phyloP scores from a whole-genome alignment of 768 basidiomycete species.

The Termitomyces sp. region DNA sequence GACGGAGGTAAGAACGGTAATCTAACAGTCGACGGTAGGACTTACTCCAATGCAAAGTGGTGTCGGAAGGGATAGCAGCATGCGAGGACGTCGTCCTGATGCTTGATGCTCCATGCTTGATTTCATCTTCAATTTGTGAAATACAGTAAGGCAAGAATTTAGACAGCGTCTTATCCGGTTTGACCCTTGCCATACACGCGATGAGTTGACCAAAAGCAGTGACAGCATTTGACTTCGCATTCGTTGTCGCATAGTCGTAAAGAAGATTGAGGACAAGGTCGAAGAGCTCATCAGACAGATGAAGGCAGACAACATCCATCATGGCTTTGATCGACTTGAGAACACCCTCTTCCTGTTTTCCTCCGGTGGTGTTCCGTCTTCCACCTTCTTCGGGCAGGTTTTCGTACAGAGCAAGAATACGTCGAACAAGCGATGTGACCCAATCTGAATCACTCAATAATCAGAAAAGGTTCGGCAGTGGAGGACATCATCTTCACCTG shows the following conservation, averaged over 20 bases:
- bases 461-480: background rate
- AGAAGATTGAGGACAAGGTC: conserved; percentile 84
- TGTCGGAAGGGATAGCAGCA: conserved; percentile 76
- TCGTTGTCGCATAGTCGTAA: conserved; percentile 84
- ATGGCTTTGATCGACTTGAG: conserved; percentile 79
- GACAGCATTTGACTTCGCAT: conserved; percentile 89
- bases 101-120: conserved; percentile 89
- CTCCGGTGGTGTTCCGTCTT: conserved; percentile 78
- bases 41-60: conserved; percentile 92
- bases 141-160: conserved; percentile 81
- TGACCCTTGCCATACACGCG: conserved; percentile 76
- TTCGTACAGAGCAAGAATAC: conserved; percentile 81
- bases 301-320: conserved; percentile 78
- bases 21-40: background rate
- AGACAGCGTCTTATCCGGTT: conserved; percentile 71
- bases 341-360: conserved; percentile 77
- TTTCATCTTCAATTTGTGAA: conserved; percentile 76
- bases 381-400: conserved; percentile 96
- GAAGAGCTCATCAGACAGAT: conserved; percentile 77
- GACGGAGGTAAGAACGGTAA: background rate
- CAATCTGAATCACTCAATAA: conserved; percentile 54
- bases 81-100: conserved; percentile 77
- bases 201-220: conserved; percentile 87
- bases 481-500: conserved; percentile 45
- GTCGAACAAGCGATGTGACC: conserved; percentile 74